phyloP scores from a whole-genome alignment of 2,329 filamentous ascomycete species.

The Paecilomyces sp. region DNA sequence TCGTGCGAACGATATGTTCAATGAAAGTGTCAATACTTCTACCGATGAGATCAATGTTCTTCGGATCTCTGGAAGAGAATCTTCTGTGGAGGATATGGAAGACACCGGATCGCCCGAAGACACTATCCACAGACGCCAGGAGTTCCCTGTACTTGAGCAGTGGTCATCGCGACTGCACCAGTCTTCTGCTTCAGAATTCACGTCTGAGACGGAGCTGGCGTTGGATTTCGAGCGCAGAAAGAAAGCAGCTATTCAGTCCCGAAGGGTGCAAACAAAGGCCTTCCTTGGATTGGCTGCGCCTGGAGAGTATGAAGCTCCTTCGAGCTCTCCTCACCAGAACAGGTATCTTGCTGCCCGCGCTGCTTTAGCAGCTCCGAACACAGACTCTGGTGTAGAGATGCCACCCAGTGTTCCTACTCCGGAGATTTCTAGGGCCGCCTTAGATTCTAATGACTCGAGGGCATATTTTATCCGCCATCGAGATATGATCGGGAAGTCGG shows the following conservation, averaged over 20 bases:
- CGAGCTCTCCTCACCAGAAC: slow-evolving; percentile 21
- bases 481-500: background rate
- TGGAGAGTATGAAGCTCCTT: slow-evolving; percentile 2
- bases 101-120: background rate
- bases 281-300: background rate
- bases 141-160: slow-evolving; percentile 15
- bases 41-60: background rate
- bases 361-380: slow-evolving; percentile 8
- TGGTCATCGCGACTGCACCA: slow-evolving; percentile 17
- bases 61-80: background rate
- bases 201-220: slow-evolving; percentile 19
- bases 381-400: background rate
- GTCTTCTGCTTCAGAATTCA: slow-evolving; percentile 4
- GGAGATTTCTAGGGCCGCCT: background rate
- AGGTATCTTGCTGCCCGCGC: slow-evolving; percentile 24
- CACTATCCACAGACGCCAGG: slow-evolving; percentile 7
- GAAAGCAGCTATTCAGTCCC: slow-evolving; percentile 22
- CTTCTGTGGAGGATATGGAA: background rate
- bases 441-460: slow-evolving; percentile 21
- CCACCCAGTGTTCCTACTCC: background rate
- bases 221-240: slow-evolving; percentile 34
- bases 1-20: background rate
- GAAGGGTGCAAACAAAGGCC: slow-evolving; percentile 13
- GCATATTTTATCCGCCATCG: slow-evolving; percentile 21
- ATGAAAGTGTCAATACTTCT: background rate